Evolutionary conservation across 306 rosid species (phyloP), one percentile per base, ranked within the genome.

Genomic region (Hippophae gyantsensis): DNA sequence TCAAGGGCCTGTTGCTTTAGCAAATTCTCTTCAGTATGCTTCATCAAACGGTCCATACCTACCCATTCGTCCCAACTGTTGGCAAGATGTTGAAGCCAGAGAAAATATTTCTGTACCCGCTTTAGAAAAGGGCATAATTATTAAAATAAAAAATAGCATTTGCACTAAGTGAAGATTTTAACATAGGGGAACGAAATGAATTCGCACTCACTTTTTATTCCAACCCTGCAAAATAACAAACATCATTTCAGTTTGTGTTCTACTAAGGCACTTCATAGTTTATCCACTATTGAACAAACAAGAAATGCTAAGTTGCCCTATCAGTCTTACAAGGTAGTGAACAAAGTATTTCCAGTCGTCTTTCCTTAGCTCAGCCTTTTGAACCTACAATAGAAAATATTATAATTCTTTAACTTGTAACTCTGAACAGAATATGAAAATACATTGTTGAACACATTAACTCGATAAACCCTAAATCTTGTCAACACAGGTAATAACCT

Each of bases 11-110:
- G 76, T 64, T 87, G 96, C 81, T 87, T 87, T 70, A 7, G 1
- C 32, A 85, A 72, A 77, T 87, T 87, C 74, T 81, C 96, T 68
- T 81, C 86, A 26, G 79, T 82, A 68, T 71, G 61, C 72, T 90
- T 87, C 97, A 87, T 63, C 68, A 90, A 65, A 48, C 90, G 94
- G 1, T 81, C 87, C 73, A 71, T 82, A 66, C 85, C 89, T 58
- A 86, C 95, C 95, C 94, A 86, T 78, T 89, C 97, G 48, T 90
- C 97, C 97, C 97, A 90, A 90, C 97, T 90, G 97, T 86, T 68
- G 84, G 77, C 84, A 82, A 82, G 85, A 89, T 78, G 77, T 72
- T 73, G 74, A 84, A 82, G 61, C 77, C 71, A 77, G 52, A 43
- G 80, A 85, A 81, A 86, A 68, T 78, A 83, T 67, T 81, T 77